Base-by-base conservation (phyloP, 2,329 filamentous ascomycete genomes). In the Raffaelea deltoideospora region DNA sequence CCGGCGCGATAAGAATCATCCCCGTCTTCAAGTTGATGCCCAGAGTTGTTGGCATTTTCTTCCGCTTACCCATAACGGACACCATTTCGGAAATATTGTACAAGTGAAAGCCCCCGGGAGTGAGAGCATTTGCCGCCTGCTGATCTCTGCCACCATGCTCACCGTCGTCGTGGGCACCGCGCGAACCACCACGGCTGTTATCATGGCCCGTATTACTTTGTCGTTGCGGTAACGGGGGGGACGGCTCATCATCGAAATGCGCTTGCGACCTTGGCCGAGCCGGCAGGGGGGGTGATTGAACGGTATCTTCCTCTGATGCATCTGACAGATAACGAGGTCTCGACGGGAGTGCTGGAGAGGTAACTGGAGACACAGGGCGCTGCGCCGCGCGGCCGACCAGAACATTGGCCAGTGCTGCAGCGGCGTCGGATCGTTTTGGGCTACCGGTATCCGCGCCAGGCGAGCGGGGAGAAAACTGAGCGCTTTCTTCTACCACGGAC, bases 1-100 rank as follows among this genome's bases (percentile, higher is more conserved):
- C 88, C 0, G 88, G 87, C 0, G 86, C 82, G 48, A 98, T 84
- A 58, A 94, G 76, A 47, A 98, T 92, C 23, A 79, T 73, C 28
- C 87, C 87, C 14, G 84, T 92, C 33, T 79, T 77, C 38, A 90
- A 66, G 53, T 96, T 95, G 51, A 96, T 79, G n/a, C 88, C 88
- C 27, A 96, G 59, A 0, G 84, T 94, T n/a, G 86, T 94, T 1
- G 88, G 86, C 83, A 95, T 90, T 62, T 96, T 96, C 65, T 94
- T 94, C 50, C 83, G 80, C 63, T 93, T 94, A 39, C 88, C 88
- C 75, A 94, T 87, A 31, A 90, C 76, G n/a, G 86, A 88, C 5
- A 94, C 75, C 81, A 94, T 94, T 59, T 96, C 88, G 53, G 87
- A 93, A 49, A 96, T 87, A 49, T 94, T 95, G 60, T 95, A 96